Percentiles rank a stretch among this genome's conserved stretches.
These are phyloP conservation scores for Sporothrix sp. DNA, from an alignment of 2,329 filamentous ascomycete genomes.

Conservation along the genomic window DNA sequence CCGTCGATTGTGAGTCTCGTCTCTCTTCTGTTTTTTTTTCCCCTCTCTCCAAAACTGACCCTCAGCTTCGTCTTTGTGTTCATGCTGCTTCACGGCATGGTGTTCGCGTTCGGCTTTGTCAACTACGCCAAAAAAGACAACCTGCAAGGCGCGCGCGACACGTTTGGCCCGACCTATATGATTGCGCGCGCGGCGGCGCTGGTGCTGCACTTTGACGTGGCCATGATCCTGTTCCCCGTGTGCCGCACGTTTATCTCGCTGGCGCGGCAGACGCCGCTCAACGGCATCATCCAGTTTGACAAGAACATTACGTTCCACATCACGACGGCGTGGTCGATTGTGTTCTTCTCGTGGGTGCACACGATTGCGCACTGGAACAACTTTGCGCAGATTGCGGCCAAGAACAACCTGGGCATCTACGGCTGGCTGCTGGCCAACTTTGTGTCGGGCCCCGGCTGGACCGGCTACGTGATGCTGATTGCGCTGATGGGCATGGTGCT, in stretches of 20 bases:
- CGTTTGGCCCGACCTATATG: conserved; percentile 66
- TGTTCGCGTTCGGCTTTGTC: conserved; percentile 72
- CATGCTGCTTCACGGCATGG: conserved; percentile 60
- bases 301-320: conserved; percentile 88
- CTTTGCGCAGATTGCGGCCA: conserved; percentile 64
- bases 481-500: conserved; percentile 68
- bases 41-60: neutral
- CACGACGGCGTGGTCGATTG: conserved; percentile 74
- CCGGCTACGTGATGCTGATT: conserved; percentile 74
- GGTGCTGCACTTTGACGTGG: conserved; percentile 72
- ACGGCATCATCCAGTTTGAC: conserved; percentile 80
- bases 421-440: conserved; percentile 72
- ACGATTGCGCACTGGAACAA: conserved; percentile 84
- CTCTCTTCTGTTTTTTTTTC: neutral
- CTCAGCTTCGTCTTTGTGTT: conserved; percentile 67
- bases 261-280: conserved; percentile 67
- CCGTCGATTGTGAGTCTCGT: conserved; percentile 56
- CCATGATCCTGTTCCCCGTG: conserved; percentile 69
- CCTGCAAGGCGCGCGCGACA: conserved; percentile 52
- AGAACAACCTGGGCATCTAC: conserved; percentile 67
- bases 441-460: conserved; percentile 72
- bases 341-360: conserved; percentile 81
- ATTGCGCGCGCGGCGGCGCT: conserved; percentile 67
- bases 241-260: conserved; percentile 78
- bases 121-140: conserved; percentile 74